Evolutionary conservation across 192 early-diverging fungal species (phyloP).

Genomic region (Podochytrium sp.): DNA sequence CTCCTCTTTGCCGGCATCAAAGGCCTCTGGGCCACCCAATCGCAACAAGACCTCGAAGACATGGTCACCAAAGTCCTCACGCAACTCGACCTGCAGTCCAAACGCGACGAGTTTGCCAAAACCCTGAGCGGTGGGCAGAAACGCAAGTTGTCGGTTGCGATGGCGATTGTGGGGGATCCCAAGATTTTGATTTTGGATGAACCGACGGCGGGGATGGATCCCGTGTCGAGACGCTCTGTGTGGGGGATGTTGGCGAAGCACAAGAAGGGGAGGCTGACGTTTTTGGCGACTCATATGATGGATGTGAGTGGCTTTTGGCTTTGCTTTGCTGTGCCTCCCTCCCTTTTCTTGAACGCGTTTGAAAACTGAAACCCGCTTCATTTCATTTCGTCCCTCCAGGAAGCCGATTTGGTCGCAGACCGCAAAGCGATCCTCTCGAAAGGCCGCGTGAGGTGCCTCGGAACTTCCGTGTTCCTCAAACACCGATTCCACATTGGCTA

Average conservation of each 20-base stretch:
- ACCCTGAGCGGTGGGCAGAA: constrained; percentile 60
- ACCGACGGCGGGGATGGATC: constrained; percentile 66
- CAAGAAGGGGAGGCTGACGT: constrained; percentile 60
- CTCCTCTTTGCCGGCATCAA: constrained; percentile 67
- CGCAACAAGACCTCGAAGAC: constrained; percentile 46
- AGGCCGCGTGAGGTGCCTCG: constrained; percentile 63
- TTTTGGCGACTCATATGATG: constrained; percentile 34
- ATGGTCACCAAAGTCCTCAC: constrained; percentile 43
- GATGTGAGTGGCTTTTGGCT: constrained; percentile 12
- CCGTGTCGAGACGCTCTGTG: constrained; percentile 62
- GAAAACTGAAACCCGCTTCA: too few relatives aligned
- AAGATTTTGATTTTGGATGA: constrained; percentile 68
- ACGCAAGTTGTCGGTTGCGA: constrained; percentile 67
- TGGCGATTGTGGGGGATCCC: constrained; percentile 66
- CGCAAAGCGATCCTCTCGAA: constrained; percentile 71
- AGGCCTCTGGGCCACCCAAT: constrained; percentile 47
- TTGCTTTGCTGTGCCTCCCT: too few relatives aligned
- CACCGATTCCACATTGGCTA: constrained; percentile 73
- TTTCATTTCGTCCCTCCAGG: constrained; percentile 69
- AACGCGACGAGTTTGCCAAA: constrained; percentile 15
- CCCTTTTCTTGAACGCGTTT: too few relatives aligned
- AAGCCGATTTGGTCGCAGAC: constrained; percentile 64
- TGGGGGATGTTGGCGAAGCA: constrained; percentile 60
- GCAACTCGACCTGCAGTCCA: constrained; percentile 33
- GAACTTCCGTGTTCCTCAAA: constrained; percentile 67